Evolutionary conservation across 192 early-diverging fungal species (phyloP).

Genomic region (Dispira parvispora): DNA sequence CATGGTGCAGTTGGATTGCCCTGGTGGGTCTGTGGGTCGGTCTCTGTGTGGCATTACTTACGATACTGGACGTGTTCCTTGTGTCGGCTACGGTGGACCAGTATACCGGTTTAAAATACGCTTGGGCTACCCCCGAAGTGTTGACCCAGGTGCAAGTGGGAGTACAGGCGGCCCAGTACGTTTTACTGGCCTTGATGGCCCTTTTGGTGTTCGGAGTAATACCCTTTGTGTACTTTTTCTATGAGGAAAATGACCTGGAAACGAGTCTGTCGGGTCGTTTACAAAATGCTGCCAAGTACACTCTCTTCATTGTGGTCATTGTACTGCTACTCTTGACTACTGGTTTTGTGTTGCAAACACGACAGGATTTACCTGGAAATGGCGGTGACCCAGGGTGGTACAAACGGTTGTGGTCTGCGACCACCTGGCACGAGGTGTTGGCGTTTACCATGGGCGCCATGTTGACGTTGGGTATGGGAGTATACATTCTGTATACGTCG

Average conservation of each 20-base stretch:
- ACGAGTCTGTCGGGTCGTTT: conserved; percentile 20
- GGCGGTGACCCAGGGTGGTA: conserved; percentile 26
- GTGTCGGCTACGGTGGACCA: conserved; percentile 35
- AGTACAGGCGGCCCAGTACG: conserved; percentile 30
- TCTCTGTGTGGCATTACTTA: conserved; percentile 16
- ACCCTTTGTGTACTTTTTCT: conserved; percentile 45
- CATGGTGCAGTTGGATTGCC: not conserved
- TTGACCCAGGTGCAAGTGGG: conserved; percentile 22
- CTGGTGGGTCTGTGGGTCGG: not conserved
- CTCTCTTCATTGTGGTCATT: conserved; percentile 33
- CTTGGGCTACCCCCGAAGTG: conserved; percentile 36
- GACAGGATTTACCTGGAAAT: conserved; percentile 19
- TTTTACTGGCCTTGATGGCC: conserved; percentile 29
- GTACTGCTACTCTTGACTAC: conserved; percentile 26
- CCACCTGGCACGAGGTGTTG: conserved; percentile 15
- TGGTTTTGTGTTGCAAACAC: conserved; percentile 30
- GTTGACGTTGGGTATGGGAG: conserved; percentile 28
- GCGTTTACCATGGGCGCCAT: conserved; percentile 31
- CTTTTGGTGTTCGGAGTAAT: conserved; percentile 31
- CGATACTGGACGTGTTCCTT: conserved; percentile 39
- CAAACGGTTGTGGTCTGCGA: conserved; percentile 23
- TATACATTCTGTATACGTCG: conserved; percentile 33
- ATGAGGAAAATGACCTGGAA: conserved; percentile 34
- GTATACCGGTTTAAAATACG: conserved; percentile 29
- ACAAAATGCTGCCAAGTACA: conserved; percentile 31